Percentiles rank a stretch among this genome's conserved stretches.
These are phyloP conservation scores for Penicillium sp. DNA, from an alignment of 2,329 filamentous ascomycete species.

Conservation along the genomic window DNA sequence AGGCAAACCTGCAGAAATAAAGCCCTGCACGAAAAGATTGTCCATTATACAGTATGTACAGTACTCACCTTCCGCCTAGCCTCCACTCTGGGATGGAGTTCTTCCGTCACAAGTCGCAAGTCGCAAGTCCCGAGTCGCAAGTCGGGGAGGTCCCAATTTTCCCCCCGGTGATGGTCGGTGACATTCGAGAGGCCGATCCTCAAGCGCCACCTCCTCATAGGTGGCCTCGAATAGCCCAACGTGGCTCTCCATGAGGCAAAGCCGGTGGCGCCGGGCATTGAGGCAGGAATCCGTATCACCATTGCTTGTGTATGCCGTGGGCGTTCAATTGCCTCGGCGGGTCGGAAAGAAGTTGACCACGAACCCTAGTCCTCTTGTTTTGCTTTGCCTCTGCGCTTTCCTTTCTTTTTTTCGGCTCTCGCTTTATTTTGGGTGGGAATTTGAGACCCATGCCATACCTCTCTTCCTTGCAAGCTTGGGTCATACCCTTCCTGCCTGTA, in stretches of 20 bases:
- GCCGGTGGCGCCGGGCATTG: constrained; percentile 21
- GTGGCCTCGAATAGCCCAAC: constrained; percentile 25
- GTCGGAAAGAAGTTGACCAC: constrained; percentile 26
- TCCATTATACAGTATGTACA: background rate
- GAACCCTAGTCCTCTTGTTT: constrained; percentile 23
- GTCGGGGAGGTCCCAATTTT: constrained; percentile 20
- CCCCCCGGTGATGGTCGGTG: constrained; percentile 14
- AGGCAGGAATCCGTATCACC: constrained; percentile 29
- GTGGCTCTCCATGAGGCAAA: constrained; percentile 27
- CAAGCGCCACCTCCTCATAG: constrained; percentile 15
- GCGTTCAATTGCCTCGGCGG: constrained; percentile 21
- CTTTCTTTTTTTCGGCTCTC: constrained; percentile 22
- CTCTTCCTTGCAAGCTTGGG: constrained; percentile 21
- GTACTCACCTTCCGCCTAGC: background rate
- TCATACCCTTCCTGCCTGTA: constrained; percentile 23
- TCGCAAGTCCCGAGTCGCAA: background rate
- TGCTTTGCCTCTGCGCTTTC: constrained; percentile 14
- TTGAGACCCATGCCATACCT: constrained; percentile 14
- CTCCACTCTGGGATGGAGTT: constrained; percentile 4
- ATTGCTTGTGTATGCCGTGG: constrained; percentile 27
- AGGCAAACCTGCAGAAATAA: constrained; percentile 31
- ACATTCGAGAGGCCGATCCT: constrained; percentile 6
- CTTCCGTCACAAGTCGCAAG: constrained; percentile 10
- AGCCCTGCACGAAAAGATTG: constrained; percentile 11
- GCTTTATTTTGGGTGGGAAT: constrained; percentile 1